These are phyloP conservation scores for Melanogaster broomeanus DNA, from an alignment of 768 basidiomycete species.

Conservation along the genomic window DNA sequence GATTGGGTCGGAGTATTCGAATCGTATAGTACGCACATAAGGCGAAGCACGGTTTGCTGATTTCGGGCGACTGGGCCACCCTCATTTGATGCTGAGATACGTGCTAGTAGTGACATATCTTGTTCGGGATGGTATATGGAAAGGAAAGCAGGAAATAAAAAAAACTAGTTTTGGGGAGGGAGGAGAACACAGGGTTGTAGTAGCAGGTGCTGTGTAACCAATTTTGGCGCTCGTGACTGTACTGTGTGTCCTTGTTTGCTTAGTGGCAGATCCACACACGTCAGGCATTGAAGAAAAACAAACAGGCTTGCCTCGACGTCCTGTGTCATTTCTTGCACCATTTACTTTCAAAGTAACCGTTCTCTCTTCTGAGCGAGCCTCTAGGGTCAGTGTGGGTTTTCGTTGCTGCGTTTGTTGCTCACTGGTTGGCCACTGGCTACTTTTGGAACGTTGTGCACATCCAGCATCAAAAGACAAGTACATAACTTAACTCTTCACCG, in stretches of 20 bases:
- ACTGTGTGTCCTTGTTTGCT: constrained; percentile 30
- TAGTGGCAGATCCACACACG: constrained; percentile 22
- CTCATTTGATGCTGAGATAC: constrained; percentile 27
- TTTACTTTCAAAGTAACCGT: background rate
- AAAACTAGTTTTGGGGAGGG: too few relatives aligned
- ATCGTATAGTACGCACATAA: constrained; percentile 36
- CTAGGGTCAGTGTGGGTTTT: background rate
- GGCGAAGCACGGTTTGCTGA: constrained; percentile 33
- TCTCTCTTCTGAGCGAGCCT: too few relatives aligned
- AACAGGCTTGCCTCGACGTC: background rate
- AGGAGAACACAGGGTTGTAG: background rate
- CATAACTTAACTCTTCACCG: background rate
- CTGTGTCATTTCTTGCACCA: background rate
- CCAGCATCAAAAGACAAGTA: background rate
- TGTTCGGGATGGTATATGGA: background rate
- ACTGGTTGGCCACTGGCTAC: background rate
- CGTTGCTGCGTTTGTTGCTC: background rate
- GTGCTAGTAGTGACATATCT: constrained; percentile 32
- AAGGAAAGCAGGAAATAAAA: too few relatives aligned
- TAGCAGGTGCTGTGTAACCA: background rate
- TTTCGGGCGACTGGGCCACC: constrained; percentile 34
- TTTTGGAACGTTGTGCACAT: background rate
- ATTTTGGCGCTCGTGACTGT: background rate
- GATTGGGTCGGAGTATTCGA: constrained; percentile 25
- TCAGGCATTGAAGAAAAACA: background rate